phyloP scores from a whole-genome alignment of 2,329 filamentous ascomycete species.

The Pseudofabraea citricarpa region DNA sequence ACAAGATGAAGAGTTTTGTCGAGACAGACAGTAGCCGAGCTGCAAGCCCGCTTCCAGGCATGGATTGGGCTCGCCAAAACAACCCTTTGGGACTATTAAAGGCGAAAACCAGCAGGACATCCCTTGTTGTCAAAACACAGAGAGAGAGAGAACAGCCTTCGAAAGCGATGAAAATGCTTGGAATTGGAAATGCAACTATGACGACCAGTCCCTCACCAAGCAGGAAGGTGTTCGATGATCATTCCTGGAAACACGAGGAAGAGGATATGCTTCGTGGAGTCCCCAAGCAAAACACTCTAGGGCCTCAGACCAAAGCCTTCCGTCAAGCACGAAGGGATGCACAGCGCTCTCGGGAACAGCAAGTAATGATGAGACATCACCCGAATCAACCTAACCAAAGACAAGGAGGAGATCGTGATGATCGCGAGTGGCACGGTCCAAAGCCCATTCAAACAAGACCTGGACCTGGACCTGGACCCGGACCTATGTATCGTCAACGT shows the following conservation, averaged over 20 bases:
- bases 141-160: slow-evolving; percentile 35
- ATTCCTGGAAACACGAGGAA: slow-evolving; percentile 20
- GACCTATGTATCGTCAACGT: no score
- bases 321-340: slow-evolving; percentile 25
- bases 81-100: slow-evolving; percentile 61
- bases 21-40: slow-evolving; percentile 52
- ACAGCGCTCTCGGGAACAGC: slow-evolving; percentile 25
- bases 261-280: slow-evolving; percentile 16
- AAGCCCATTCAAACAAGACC: slow-evolving; percentile 6
- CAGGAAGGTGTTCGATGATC: slow-evolving; percentile 27
- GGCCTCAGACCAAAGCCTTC: slow-evolving; percentile 23
- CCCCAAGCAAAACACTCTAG: slow-evolving; percentile 6
- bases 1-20: slow-evolving; percentile 65
- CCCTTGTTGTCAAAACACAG: slow-evolving; percentile 45
- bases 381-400: slow-evolving; percentile 8
- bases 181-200: slow-evolving; percentile 42
- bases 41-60: slow-evolving; percentile 29
- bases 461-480: slow-evolving; percentile 7
- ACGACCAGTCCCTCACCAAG: slow-evolving; percentile 35
- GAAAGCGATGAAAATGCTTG: slow-evolving; percentile 59
- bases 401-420: neutral
- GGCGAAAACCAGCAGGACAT: slow-evolving; percentile 63
- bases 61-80: slow-evolving; percentile 31
- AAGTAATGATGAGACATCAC: slow-evolving; percentile 20
- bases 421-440: slow-evolving; percentile 11